These are phyloP conservation scores for Cordyceps fumosorosea DNA, from an alignment of 2,329 filamentous ascomycete species.

Conservation along the genomic window DNA sequence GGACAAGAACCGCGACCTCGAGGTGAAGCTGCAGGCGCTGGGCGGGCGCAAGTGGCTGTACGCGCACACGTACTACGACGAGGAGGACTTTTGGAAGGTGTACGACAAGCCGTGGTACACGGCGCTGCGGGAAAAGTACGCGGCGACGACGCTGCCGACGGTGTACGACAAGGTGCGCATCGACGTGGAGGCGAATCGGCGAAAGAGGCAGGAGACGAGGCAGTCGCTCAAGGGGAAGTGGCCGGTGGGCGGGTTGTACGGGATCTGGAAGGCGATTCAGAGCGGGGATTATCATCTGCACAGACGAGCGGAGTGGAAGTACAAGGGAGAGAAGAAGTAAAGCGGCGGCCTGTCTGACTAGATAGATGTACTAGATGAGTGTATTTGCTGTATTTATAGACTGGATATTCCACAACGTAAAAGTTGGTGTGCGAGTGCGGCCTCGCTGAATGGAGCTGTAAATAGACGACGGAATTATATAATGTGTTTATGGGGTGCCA, in stretches of 20 bases:
- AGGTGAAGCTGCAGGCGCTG: conserved; percentile 60
- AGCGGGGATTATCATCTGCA: conserved; percentile 51
- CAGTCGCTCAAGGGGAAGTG: conserved; percentile 40
- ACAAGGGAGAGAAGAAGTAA: conserved; percentile 27
- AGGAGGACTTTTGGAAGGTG: conserved; percentile 61
- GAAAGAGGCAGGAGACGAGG: conserved; percentile 31
- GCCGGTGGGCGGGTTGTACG: conserved; percentile 54
- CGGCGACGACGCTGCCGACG: conserved; percentile 53
- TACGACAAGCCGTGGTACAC: conserved; percentile 58
- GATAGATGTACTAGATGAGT: not conserved
- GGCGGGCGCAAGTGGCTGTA: conserved; percentile 84
- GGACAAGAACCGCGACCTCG: conserved; percentile 61
- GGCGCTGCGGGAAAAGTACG: conserved; percentile 53
- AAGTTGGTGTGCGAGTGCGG: too few species aligned
- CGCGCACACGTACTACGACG: conserved; percentile 76
- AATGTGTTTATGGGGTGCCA: too few species aligned
- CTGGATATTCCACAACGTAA: too few species aligned
- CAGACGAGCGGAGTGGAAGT: conserved; percentile 47
- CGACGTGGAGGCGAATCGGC: conserved; percentile 38
- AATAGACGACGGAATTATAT: too few species aligned
- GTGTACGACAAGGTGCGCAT: conserved; percentile 67
- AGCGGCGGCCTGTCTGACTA: not conserved
- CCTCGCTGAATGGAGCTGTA: too few species aligned
- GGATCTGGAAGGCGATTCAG: conserved; percentile 52
- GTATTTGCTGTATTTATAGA: not conserved